Evolutionary conservation across 352 stramenopile genomes (phyloP).

Genomic region (Phytopythium kandeliae): DNA sequence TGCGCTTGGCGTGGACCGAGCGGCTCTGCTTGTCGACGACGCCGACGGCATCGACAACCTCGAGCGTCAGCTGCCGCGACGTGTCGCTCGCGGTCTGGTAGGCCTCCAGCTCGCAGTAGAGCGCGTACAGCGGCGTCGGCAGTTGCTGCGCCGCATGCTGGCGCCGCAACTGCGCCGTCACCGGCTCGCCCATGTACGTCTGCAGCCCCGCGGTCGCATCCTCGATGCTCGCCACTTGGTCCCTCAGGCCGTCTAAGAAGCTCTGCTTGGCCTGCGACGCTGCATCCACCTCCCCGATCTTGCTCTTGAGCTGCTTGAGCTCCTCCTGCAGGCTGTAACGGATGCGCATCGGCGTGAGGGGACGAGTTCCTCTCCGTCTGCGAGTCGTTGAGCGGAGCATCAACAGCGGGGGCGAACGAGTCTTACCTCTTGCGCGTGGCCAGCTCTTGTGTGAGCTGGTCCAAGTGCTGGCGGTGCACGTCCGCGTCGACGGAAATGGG

Average conservation of each 20-base stretch:
- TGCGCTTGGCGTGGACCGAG: constrained; percentile 21
- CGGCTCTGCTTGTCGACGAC: constrained; percentile 7
- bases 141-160: constrained; percentile 44
- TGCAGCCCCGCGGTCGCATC: constrained; percentile 54
- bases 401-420: too few relatives aligned
- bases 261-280: constrained; percentile 49
- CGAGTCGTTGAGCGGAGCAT: too few relatives aligned
- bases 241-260: constrained; percentile 49
- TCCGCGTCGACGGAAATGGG: constrained; percentile 49
- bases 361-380: too few relatives aligned
- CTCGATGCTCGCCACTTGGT: constrained; percentile 48
- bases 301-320: constrained; percentile 51
- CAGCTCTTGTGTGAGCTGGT: constrained; percentile 63
- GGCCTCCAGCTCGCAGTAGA: constrained; percentile 71
- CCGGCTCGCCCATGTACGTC: constrained; percentile 44
- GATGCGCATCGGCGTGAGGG: too few relatives aligned
- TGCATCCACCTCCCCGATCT: constrained; percentile 54
- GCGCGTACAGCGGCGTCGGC: constrained; percentile 48
- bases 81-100: constrained; percentile 54
- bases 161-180: constrained; percentile 29
- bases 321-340: constrained; percentile 40
- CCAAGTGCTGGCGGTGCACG: constrained; percentile 51
- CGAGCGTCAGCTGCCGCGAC: constrained; percentile 37
- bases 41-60: constrained; percentile 39
- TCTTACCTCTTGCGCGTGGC: constrained; percentile 57